Evolutionary conservation across 2,329 filamentous ascomycete species (phyloP).

Genomic region (Shiraia sp.): DNA sequence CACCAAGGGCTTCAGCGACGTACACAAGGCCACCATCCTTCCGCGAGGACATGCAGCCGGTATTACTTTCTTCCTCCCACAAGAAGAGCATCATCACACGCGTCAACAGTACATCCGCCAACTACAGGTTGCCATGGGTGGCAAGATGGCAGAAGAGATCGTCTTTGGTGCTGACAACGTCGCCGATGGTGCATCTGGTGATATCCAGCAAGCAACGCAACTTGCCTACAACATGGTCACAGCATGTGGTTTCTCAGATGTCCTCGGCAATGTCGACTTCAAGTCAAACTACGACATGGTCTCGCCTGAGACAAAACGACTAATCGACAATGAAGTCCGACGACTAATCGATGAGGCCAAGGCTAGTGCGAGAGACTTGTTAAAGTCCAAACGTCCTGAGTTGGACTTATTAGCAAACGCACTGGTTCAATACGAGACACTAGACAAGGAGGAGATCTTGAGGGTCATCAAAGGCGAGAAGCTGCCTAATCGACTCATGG

Average conservation of each 20-base stretch:
- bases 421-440: constrained; percentile 90
- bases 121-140: constrained; percentile 81
- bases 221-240: constrained; percentile 89
- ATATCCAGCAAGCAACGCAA: constrained; percentile 80
- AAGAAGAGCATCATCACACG: constrained; percentile 81
- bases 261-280: constrained; percentile 88
- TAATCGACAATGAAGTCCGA: constrained; percentile 88
- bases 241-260: constrained; percentile 83
- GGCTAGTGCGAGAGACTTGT: constrained; percentile 69
- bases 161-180: constrained; percentile 90
- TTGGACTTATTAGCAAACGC: constrained; percentile 87
- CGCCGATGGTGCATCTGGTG: constrained; percentile 82
- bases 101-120: constrained; percentile 79
- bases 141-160: constrained; percentile 88
- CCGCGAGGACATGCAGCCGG: constrained; percentile 85
- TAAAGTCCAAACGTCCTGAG: constrained; percentile 77
- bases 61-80: constrained; percentile 85
- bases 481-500: constrained; percentile 68
- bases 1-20: constrained; percentile 71
- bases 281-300: constrained; percentile 77
- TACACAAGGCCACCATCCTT: constrained; percentile 98
- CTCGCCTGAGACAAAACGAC: constrained; percentile 81
- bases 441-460: constrained; percentile 86
- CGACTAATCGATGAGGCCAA: constrained; percentile 81
- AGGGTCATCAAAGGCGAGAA: constrained; percentile 87